Conservation (phyloP, 352 stramenopile genomes). For the Saprolegnia parasitica region DNA sequence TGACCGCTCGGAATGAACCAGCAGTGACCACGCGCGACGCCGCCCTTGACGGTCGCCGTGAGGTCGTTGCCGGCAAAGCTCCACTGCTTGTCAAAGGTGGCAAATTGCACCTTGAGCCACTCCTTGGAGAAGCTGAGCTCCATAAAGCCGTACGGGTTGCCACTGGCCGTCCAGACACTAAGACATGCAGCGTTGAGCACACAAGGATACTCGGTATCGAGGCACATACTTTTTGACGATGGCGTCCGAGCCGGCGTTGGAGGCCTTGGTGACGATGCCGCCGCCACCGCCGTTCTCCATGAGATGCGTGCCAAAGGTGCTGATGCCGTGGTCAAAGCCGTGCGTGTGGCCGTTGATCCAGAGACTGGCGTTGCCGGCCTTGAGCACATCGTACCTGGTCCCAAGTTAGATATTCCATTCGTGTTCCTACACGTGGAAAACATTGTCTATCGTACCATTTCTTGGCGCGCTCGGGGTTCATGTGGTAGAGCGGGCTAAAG, state of each 20-base stretch:
- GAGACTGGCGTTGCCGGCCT: conserved; percentile 61
- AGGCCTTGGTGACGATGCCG: conserved; percentile 46
- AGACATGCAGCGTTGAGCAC: background rate
- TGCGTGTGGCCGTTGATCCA: conserved; percentile 76
- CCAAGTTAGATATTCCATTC: background rate
- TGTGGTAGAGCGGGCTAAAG: conserved; percentile 40
- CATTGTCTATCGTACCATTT: conserved; percentile 37
- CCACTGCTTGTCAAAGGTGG: conserved; percentile 78
- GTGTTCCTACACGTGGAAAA: background rate
- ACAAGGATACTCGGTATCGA: conserved; percentile 28
- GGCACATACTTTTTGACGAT: conserved; percentile 43
- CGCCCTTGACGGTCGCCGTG: conserved; percentile 66
- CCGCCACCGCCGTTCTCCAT: conserved; percentile 26
- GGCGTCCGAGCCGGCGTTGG: conserved; percentile 43
- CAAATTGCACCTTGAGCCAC: conserved; percentile 78
- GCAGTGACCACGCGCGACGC: conserved; percentile 75
- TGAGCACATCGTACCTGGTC: conserved; percentile 65
- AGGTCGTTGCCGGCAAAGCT: conserved; percentile 65
- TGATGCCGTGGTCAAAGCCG: conserved; percentile 39
- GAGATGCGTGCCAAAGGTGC: conserved; percentile 20
- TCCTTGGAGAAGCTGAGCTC: conserved; percentile 81
- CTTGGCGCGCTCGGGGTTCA: conserved; percentile 40
- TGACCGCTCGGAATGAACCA: conserved; percentile 60
- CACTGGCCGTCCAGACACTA: conserved; percentile 60
- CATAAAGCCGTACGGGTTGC: conserved; percentile 83